These are phyloP conservation scores for Trichosphaerium sp. DNA, from an alignment of 78 protist species.

Conservation along the genomic window DNA sequence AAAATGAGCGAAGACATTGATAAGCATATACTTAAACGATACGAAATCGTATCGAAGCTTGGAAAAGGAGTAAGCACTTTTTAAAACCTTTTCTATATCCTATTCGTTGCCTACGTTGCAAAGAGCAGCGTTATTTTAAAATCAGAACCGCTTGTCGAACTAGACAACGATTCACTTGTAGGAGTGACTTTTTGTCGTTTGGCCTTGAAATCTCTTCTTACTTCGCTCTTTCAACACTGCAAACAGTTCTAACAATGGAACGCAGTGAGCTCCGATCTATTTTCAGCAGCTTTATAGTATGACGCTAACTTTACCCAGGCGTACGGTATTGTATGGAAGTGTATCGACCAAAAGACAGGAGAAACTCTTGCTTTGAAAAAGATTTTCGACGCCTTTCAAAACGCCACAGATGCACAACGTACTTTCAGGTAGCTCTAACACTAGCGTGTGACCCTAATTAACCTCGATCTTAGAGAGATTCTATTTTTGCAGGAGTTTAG, in stretches of 20 bases:
- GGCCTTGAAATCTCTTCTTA: too few relatives aligned
- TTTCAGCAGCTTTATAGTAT: not conserved
- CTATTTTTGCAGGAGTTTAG: constrained; percentile 84
- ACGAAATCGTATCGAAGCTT: constrained; percentile 68
- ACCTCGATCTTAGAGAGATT: too few relatives aligned
- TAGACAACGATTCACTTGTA: not conserved
- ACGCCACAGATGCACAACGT: constrained; percentile 98
- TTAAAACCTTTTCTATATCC: too few relatives aligned
- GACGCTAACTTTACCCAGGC: constrained; percentile 40
- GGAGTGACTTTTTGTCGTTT: not conserved
- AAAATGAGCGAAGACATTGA: constrained; percentile 69
- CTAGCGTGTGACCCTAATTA: too few relatives aligned
- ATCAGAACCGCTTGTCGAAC: too few relatives aligned
- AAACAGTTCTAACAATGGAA: not conserved
- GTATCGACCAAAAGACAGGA: constrained; percentile 62
- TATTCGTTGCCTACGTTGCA: not conserved
- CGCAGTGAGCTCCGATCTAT: not conserved
- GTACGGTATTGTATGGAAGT: constrained; percentile 97
- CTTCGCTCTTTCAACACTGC: not conserved
- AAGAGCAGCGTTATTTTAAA: not conserved
- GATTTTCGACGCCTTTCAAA: constrained; percentile 96
- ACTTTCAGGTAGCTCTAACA: too few relatives aligned
- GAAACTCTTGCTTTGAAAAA: constrained; percentile 92
- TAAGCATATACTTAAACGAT: constrained; percentile 68
- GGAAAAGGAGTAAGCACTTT: constrained; percentile 76